Conservation (phyloP, 768 basidiomycete genomes). For the Tulasnella sp. region DNA sequence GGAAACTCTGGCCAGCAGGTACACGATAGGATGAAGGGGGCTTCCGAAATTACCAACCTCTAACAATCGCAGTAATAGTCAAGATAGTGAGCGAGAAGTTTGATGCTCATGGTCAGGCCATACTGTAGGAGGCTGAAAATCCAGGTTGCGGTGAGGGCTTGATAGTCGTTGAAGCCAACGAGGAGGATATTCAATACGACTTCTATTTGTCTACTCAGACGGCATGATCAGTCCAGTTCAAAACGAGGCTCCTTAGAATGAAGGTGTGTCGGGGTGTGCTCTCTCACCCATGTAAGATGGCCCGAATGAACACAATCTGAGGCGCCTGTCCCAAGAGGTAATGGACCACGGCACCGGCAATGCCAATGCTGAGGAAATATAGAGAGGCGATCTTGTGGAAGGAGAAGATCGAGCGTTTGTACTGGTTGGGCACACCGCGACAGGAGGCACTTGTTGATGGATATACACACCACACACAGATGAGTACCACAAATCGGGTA, state of each 20-base stretch:
- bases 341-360: neutral
- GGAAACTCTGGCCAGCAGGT: no score
- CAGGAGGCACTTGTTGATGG: neutral
- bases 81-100: neutral
- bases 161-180: neutral
- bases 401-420: neutral
- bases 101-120: neutral
- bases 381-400: neutral
- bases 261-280: no score
- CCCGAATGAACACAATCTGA: neutral
- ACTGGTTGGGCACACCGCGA: neutral
- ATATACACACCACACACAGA: neutral
- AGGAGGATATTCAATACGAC: neutral
- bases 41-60: no score
- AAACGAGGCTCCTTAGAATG: neutral
- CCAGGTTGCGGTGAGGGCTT: neutral
- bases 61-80: neutral
- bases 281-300: conserved; percentile 2
- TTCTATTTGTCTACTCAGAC: neutral
- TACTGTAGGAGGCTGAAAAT: neutral
- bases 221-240: neutral
- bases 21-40: no score
- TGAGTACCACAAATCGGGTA: neutral
- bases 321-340: neutral
- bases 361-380: neutral